Conservation (phyloP, 805 yeast species). For the Candida sithepensis region DNA sequence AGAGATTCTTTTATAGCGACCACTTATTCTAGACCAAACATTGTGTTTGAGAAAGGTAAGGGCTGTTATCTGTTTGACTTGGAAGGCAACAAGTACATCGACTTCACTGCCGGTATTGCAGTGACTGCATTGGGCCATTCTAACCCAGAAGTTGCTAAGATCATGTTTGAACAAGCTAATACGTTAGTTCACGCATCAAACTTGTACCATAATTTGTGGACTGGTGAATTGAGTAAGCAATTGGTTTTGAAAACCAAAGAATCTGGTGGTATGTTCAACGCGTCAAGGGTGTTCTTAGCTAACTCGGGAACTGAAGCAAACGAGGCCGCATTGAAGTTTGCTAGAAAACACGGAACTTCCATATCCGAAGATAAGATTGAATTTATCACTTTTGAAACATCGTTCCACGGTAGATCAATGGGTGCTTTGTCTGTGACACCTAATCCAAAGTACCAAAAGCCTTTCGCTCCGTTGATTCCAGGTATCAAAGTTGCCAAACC, state of each 20-base stretch:
- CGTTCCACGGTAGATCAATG: constrained; percentile 94
- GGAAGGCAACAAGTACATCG: constrained; percentile 74
- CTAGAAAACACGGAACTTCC: constrained; percentile 72
- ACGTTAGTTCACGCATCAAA: constrained; percentile 83
- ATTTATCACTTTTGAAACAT: constrained; percentile 79
- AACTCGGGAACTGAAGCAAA: constrained; percentile 61
- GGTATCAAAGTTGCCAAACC: constrained; percentile 72
- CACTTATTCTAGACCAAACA: constrained; percentile 74
- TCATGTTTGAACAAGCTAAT: constrained; percentile 67
- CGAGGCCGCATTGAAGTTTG: constrained; percentile 59
- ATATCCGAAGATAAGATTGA: constrained; percentile 58
- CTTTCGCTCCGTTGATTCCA: constrained; percentile 89
- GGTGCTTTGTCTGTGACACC: constrained; percentile 93
- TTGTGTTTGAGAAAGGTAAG: constrained; percentile 75
- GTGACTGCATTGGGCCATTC: constrained; percentile 94
- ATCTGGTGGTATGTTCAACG: constrained; percentile 78
- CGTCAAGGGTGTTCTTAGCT: constrained; percentile 65
- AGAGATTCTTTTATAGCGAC: constrained; percentile 60
- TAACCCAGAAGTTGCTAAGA: constrained; percentile 66
- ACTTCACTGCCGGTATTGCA: constrained; percentile 95
- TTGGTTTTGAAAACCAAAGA: constrained; percentile 65
- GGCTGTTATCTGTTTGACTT: constrained; percentile 82
- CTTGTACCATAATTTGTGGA: constrained; percentile 78
- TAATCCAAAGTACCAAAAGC: constrained; percentile 87
- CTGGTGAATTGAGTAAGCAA: constrained; percentile 71